Base-by-base conservation (phyloP, 345 rosid species). In the Lumnitzera racemosa region DNA sequence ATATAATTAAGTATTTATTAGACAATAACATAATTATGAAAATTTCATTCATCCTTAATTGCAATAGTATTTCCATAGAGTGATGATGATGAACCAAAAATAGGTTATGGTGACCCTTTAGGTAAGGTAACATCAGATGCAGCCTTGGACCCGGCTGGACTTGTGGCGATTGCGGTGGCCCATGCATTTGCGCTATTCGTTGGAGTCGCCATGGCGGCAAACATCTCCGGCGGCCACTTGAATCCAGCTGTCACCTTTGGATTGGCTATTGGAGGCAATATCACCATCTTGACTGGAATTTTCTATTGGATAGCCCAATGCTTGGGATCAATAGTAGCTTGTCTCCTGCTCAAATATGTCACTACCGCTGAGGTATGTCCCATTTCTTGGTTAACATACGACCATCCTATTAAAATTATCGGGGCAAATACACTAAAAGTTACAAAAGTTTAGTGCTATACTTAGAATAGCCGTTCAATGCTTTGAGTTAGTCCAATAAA, bases 171-270 rank as follows among this genome's bases (percentile, higher is more conserved):
- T 51, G 96, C 95, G 0, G 80, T 89, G 64, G 92, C 96, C 31
- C 98, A 91, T 54, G 96, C 88, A 0, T 81, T 87, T 11, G 95
- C 92, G 0, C 67, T 89, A 43, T 87, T 91, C 17, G 98, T 89
- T 0, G 96, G 92, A 0, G 92, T 91, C 15, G 55, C 96, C n/a
- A 29, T 89, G 0, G 95, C 90, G 0, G 95, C 92, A 55, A 89
- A 91, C 78, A 89, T 85, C 67, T 91, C 95, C 0, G 98, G 96
- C 12, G 98, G 98, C 15, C 96, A 89, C 59, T 64, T 89, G 25
- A 91, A 91, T 61, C 96, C 96, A 1, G 96, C 96, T 11, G 95
- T 89, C 75, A 91, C 96, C 36, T 76, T 89, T 0, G 96, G 96
- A 15, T 67, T 91, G 73, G 95, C 95, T 15, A 17, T 89, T 13